Evolutionary conservation across 1,284 basidiomycete genomes (phyloP), one percentile per base, ranked within the genome.

Genomic region (Ustilago esculenta): DNA sequence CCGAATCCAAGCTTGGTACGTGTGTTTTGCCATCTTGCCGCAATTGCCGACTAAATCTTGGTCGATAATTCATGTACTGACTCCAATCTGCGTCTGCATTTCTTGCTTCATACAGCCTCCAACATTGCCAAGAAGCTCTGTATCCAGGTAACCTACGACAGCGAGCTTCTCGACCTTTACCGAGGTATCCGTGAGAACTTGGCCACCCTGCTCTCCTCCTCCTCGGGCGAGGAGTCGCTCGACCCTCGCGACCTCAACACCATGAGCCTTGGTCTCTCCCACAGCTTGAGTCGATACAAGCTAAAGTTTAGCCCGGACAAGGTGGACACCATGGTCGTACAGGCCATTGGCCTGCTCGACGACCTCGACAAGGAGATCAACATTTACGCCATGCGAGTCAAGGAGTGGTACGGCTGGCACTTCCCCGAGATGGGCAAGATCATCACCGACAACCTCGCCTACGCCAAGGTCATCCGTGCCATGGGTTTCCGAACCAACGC

Each of bases 331-430:
- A 98, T 98, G 96, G 91, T 98, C 63, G 91, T 98, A 29, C 96
- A 98, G 84, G 95, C 95, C 14, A 97, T 98, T 80, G 95, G 94
- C n/a, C 86, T 98, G 21, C 87, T 98, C 55, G 95, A 98, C 80
- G 95, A 98, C 82, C 86, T 98, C 33, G 95, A 98, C 89, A 98
- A 98, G 85, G 95, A 98, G 85, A 92, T 98, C 83, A 98, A 98
- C 85, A 97, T 98, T 60, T 98, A 98, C 82, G 89, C 94, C 18
- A 98, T 98, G 95, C 88, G 95, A 81, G 92, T 96, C 54, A 98
- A 98, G 88, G 95, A 98, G 87, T 98, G 95, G 95, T 98, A 98
- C 81, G 95, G 95, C 21, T 98, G 95, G 95, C 95, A 98, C 85
- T 98, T 98, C 87, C 95, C 95, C 10, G 95, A 98, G 84, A 92